Evolutionary conservation across 2,329 filamentous ascomycete species (phyloP).

Genomic region (Epichloe gansuensis): DNA sequence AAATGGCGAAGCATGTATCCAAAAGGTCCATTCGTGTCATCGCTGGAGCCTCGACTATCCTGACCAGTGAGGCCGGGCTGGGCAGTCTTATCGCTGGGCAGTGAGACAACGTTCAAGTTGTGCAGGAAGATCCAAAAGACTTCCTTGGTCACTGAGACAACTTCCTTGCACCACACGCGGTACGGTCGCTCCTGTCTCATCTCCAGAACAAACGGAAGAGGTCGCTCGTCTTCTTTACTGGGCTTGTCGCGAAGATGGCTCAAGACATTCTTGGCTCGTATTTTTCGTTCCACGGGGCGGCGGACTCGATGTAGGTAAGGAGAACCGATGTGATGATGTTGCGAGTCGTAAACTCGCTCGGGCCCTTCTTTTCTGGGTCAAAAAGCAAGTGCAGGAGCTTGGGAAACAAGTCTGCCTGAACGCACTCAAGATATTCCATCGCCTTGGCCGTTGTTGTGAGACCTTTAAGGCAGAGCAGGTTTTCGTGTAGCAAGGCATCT

Average conservation of each 20-base stretch:
- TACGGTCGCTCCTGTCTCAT: constrained; percentile 85
- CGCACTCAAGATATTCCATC: constrained; percentile 65
- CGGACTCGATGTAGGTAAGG: constrained; percentile 73
- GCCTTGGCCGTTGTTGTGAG: constrained; percentile 85
- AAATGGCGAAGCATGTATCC: constrained; percentile 63
- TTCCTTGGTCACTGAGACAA: constrained; percentile 87
- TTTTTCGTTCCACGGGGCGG: constrained; percentile 48
- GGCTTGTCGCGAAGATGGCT: constrained; percentile 69
- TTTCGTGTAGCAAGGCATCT: constrained; percentile 83
- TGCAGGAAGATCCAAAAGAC: constrained; percentile 99
- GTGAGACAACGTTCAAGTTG: constrained; percentile 74
- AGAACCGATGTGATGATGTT: constrained; percentile 81
- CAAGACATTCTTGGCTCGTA: constrained; percentile 62
- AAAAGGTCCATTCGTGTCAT: constrained; percentile 27
- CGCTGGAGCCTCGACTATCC: not conserved
- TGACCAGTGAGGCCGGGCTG: constrained; percentile 10
- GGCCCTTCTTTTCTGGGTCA: constrained; percentile 95
- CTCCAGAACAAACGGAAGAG: constrained; percentile 75
- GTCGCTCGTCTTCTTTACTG: constrained; percentile 61
- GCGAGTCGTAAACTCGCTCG: constrained; percentile 89
- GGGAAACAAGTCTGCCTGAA: constrained; percentile 74
- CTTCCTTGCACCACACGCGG: constrained; percentile 87
- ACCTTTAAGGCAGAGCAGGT: constrained; percentile 84
- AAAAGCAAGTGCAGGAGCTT: constrained; percentile 82
- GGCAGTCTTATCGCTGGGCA: constrained; percentile 34